phyloP scores from a whole-genome alignment of 2,329 filamentous ascomycete genomes.

The Pyrenochaeta sp. region DNA sequence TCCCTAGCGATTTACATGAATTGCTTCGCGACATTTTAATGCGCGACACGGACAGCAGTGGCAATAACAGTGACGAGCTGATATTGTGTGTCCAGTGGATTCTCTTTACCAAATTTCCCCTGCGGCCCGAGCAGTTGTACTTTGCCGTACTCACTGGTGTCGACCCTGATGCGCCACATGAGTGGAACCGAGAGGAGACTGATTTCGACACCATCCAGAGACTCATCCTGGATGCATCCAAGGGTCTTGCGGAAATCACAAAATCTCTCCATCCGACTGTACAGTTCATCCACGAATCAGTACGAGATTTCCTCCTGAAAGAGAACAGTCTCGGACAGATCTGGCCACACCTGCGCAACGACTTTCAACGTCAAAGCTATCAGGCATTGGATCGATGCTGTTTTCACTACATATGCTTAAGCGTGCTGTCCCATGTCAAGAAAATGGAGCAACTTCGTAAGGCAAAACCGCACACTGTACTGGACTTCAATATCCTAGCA shows the following conservation, averaged over 20 bases:
- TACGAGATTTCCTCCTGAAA: slow-evolving; percentile 11
- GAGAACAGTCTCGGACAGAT: background rate
- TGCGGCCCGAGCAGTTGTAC: slow-evolving; percentile 21
- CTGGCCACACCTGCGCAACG: too few relatives aligned
- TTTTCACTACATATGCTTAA: too few relatives aligned
- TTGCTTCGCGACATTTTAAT: background rate
- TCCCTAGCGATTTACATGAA: background rate
- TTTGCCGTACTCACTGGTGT: background rate
- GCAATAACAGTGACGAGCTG: background rate
- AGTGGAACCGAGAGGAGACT: background rate
- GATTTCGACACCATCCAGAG: background rate
- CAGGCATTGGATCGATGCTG: too few relatives aligned
- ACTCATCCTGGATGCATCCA: slow-evolving; percentile 5
- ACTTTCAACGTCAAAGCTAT: too few relatives aligned
- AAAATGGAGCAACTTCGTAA: too few relatives aligned
- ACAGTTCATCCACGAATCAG: slow-evolving; percentile 10
- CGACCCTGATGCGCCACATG: background rate
- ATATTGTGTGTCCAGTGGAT: background rate
- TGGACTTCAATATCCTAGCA: too few relatives aligned
- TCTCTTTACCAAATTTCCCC: background rate
- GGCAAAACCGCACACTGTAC: too few relatives aligned
- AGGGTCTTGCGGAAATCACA: slow-evolving; percentile 8
- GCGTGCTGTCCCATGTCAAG: too few relatives aligned
- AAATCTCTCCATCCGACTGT: slow-evolving; percentile 1
- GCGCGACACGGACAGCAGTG: background rate